Percentiles rank a stretch among this genome's conserved stretches.
Evolutionary conservation across 495 filamentous ascomycete species (phyloP).

Genomic region (Tuber aestivum): DNA sequence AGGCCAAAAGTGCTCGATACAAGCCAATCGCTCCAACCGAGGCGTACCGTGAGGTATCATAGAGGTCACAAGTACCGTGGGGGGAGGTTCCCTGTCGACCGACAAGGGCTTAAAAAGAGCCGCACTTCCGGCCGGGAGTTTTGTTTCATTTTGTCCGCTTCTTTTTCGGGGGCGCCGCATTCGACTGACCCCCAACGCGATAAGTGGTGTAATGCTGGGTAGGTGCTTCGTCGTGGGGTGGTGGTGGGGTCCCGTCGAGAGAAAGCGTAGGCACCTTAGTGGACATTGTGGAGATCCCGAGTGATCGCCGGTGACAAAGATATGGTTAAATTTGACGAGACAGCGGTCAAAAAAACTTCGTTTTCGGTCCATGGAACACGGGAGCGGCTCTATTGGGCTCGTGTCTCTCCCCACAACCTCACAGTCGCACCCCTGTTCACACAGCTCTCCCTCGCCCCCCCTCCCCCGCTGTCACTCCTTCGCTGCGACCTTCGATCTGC

Average conservation of each 20-base stretch:
- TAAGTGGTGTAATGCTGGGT: not conserved
- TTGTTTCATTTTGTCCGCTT: not conserved
- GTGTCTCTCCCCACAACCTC: not conserved
- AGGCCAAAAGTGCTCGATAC: not conserved
- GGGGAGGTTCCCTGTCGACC: not conserved
- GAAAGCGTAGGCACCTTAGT: not conserved
- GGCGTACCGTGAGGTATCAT: not conserved
- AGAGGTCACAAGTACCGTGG: not conserved
- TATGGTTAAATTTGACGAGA: not conserved
- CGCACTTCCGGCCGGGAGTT: not conserved
- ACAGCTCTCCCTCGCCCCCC: not conserved
- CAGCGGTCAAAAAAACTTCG: not conserved
- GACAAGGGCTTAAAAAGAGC: slow-evolving; percentile 5
- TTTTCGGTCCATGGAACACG: not conserved
- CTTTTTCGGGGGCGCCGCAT: not conserved
- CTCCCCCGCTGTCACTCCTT: not conserved
- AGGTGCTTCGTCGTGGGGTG: not conserved
- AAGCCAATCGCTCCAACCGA: not conserved
- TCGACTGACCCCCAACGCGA: not conserved
- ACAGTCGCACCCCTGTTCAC: not conserved
- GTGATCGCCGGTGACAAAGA: not conserved
- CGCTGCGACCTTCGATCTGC: not conserved
- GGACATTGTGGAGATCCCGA: not conserved
- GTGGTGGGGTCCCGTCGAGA: not conserved
- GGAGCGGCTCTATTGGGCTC: not conserved